Base-by-base conservation (phyloP, 2,329 filamentous ascomycete species). In the Mariannaea sp. region DNA sequence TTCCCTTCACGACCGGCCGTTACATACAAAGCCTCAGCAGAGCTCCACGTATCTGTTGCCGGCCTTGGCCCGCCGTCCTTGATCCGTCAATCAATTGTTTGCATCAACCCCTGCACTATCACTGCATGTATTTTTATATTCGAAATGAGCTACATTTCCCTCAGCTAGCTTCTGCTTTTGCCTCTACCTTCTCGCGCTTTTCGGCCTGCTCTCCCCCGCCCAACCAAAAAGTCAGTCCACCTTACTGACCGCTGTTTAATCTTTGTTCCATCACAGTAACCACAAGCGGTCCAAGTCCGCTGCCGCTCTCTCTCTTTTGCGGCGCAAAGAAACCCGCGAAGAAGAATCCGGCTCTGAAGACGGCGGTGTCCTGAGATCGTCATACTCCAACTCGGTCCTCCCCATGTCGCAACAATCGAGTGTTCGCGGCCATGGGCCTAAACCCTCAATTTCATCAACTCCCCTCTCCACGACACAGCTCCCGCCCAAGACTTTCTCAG, bases 251-350 rank as follows among this genome's bases (percentile, higher is more conserved):
- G 64, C 62, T 62, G 56, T 64, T 65, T 64, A 64, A n/a, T n/a
- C 62, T 40, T 57, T 46, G 40, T 40, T 54, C 45, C 60, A 54
- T 33, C 59, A 30, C 49, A 66, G 62, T 59, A 59, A 48, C 55
- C 81, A 82, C 65, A 81, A 78, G 71, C 80, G 78, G 56, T 80
- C 81, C 51, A 85, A 79, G 68, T 83, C 77, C 45, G 64, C 78
- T 33, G 74, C 75, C 44, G 75, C 80, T 40, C 70, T 84, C 60
- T 75, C 81, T 68, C 67, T 86, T 66, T 70, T 86, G 68, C 75
- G 81, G 56, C 77, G 80, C 58, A 80, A 75, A 63, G 78, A 80
- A 48, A 72, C 71, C 58, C 73, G 75, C 58, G 75, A 76, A 62
- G 77, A 81, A 67, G 80, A 82, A 63, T 81, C 81, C 54, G 78